phyloP scores from a whole-genome alignment of 129 eudicot species.

The Glebionis coronaria region DNA sequence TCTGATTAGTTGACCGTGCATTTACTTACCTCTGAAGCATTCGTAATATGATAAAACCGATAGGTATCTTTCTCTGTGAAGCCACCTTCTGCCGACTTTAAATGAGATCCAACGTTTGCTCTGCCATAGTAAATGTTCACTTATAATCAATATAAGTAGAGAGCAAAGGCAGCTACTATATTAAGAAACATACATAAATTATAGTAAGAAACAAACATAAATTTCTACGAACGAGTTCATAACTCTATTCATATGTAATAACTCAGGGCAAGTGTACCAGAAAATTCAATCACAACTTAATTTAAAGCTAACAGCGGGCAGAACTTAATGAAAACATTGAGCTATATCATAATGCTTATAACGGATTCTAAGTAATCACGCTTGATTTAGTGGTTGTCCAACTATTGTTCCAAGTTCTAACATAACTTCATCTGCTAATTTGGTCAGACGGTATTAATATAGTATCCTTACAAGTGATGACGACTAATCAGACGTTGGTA shows the following conservation, averaged over 20 bases:
- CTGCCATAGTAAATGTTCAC: conserved; percentile 39
- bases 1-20: not conserved
- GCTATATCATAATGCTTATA: no score
- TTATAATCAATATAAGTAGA: not conserved
- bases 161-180: not conserved
- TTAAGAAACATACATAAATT: not conserved
- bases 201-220: not conserved
- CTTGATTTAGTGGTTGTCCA: no score
- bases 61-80: conserved; percentile 36
- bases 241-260: no score
- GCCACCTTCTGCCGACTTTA: conserved; percentile 36
- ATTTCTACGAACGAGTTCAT: no score
- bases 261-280: no score
- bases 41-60: conserved; percentile 66
- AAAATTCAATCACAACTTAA: no score
- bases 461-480: conserved; percentile 53
- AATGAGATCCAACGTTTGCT: conserved; percentile 39
- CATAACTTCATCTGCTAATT: no score
- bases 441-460: no score
- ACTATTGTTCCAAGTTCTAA: no score
- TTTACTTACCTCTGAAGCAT: conserved; percentile 65
- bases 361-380: no score
- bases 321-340: no score
- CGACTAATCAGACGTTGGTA: conserved; percentile 76
- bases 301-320: no score